Conservation (phyloP, 805 yeast species). For the Metschnikowia shivogae region DNA sequence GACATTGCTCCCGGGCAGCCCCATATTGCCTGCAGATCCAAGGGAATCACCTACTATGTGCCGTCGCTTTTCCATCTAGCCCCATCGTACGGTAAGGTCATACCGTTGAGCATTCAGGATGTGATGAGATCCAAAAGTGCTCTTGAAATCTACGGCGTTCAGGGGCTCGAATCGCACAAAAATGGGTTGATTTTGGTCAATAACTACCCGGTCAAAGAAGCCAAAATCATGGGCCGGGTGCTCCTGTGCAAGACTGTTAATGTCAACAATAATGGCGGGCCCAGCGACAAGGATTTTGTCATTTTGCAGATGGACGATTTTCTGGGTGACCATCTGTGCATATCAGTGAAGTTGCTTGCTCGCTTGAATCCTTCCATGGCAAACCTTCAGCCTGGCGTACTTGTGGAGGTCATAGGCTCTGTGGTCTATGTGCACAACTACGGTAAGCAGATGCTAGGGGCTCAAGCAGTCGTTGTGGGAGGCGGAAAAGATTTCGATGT, state of each 20-base stretch:
- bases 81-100: slow-evolving; percentile 19
- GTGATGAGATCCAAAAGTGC: slow-evolving; percentile 16
- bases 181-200: slow-evolving; percentile 19
- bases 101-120: slow-evolving; percentile 31
- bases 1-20: slow-evolving; percentile 35
- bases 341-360: slow-evolving; percentile 21
- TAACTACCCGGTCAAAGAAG: slow-evolving; percentile 31
- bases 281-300: slow-evolving; percentile 9
- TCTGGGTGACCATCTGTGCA: slow-evolving; percentile 27
- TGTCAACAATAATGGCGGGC: slow-evolving; percentile 2
- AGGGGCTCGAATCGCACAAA: slow-evolving; percentile 13
- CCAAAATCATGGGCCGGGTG: slow-evolving; percentile 27
- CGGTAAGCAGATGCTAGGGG: slow-evolving; percentile 8
- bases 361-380: slow-evolving; percentile 13
- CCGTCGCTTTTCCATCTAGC: slow-evolving; percentile 34
- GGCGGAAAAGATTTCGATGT: slow-evolving; percentile 15
- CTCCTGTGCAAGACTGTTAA: slow-evolving; percentile 9
- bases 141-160: slow-evolving; percentile 16
- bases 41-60: slow-evolving; percentile 24
- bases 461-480: slow-evolving; percentile 15
- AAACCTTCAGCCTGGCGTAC: slow-evolving; percentile 19
- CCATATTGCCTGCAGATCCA: slow-evolving; percentile 29
- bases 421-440: slow-evolving; percentile 10
- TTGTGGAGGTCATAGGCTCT: slow-evolving; percentile 25
- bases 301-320: slow-evolving; percentile 32